phyloP scores from a whole-genome alignment of 352 stramenopile species.

The Thraustochytrium sp. region DNA sequence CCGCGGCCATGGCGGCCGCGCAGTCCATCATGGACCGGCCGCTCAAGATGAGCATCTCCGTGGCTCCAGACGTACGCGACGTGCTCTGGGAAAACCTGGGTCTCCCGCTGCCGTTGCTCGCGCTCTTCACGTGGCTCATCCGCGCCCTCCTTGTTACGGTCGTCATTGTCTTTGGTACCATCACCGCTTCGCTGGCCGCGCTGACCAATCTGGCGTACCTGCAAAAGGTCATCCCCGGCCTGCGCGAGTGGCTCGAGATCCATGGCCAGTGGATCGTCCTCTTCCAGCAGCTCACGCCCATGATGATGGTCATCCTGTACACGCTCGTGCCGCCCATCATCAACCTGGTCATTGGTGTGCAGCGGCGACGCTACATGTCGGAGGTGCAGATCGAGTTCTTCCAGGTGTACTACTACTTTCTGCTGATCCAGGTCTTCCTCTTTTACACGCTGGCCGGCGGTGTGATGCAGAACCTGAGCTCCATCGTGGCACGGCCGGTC shows the following conservation, averaged over 20 bases:
- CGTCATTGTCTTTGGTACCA: constrained; percentile 23
- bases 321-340: constrained; percentile 25
- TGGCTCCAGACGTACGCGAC: constrained; percentile 10
- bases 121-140: constrained; percentile 30
- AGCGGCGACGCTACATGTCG: constrained; percentile 10
- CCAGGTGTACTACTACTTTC: constrained; percentile 36
- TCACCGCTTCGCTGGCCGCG: constrained; percentile 21
- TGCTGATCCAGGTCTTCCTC: constrained; percentile 39
- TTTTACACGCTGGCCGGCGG: constrained; percentile 25
- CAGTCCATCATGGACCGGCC: constrained; percentile 17
- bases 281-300: constrained; percentile 28
- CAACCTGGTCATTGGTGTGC: background rate
- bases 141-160: background rate
- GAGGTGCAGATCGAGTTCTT: constrained; percentile 41
- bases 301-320: constrained; percentile 42
- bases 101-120: background rate
- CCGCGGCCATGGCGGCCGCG: constrained; percentile 4
- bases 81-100: constrained; percentile 37
- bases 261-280: background rate
- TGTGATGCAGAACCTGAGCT: background rate
- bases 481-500: background rate
- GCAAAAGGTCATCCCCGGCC: background rate
- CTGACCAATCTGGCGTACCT: constrained; percentile 18
- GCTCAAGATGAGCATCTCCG: constrained; percentile 36
- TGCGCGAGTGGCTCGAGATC: constrained; percentile 10